phyloP scores from a whole-genome alignment of 2,329 filamentous ascomycete genomes.

The Aspergillus terreus region DNA sequence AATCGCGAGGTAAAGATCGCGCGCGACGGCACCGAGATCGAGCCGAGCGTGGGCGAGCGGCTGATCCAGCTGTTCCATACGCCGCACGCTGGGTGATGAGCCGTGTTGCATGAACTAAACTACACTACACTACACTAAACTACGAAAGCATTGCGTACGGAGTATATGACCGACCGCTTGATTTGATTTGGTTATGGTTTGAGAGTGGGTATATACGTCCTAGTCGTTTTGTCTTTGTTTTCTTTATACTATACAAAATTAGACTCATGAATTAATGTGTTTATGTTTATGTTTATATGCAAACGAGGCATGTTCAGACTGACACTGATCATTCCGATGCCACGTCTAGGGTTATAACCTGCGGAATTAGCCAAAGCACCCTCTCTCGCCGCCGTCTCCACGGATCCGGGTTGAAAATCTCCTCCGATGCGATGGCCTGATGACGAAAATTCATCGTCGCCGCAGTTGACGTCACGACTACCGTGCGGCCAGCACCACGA shows the following conservation, averaged over 20 bases:
- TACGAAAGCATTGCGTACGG: too few species aligned
- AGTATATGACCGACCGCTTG: too few species aligned
- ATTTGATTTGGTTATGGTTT: too few species aligned
- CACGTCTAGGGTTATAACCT: too few species aligned
- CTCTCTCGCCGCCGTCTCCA: too few species aligned
- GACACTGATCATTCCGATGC: too few species aligned
- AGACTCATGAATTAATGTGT: not conserved
- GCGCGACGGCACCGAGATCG: slow-evolving; percentile 87
- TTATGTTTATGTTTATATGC: too few species aligned
- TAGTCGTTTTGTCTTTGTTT: not conserved
- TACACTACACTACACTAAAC: too few species aligned
- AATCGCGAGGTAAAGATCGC: slow-evolving; percentile 96
- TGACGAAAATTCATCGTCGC: not conserved
- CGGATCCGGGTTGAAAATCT: not conserved
- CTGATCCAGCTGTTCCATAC: slow-evolving; percentile 76
- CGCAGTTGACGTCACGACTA: not conserved
- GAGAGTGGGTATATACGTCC: not conserved
- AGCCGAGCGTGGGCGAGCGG: slow-evolving; percentile 72
- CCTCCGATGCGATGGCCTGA: not conserved
- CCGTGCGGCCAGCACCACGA: not conserved
- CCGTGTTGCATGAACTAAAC: not conserved
- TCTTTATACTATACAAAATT: not conserved
- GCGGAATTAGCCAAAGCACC: too few species aligned
- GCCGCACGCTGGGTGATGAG: not conserved
- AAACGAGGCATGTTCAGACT: too few species aligned